Percentiles rank a stretch among this genome's conserved stretches.
These are phyloP conservation scores for Claviceps cyperi DNA, from an alignment of 2,329 filamentous ascomycete genomes.

Conservation along the genomic window DNA sequence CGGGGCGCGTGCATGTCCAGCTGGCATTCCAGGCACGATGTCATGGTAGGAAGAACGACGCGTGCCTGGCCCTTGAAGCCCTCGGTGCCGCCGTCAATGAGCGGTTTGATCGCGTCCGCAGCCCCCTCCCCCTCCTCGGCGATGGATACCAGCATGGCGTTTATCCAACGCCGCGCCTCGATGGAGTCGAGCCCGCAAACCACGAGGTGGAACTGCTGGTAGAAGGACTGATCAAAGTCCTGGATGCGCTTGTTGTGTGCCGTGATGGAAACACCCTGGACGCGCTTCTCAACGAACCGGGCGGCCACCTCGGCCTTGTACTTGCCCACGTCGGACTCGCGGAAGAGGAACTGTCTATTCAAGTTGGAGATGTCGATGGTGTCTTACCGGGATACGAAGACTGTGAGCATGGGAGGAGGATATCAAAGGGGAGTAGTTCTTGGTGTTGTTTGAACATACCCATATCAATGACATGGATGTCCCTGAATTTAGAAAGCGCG, in stretches of 20 bases:
- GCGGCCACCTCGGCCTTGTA: constrained; percentile 90
- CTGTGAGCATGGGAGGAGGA: neutral
- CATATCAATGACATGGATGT: constrained; percentile 99
- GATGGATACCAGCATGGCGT: constrained; percentile 80
- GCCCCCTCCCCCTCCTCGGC: constrained; percentile 62
- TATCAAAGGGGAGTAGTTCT: neutral
- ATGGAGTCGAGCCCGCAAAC: constrained; percentile 94
- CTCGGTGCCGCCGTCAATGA: constrained; percentile 95
- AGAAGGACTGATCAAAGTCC: constrained; percentile 91
- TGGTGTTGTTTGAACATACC: constrained; percentile 33
- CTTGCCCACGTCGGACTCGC: constrained; percentile 79
- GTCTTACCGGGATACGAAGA: constrained; percentile 35
- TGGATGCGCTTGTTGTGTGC: constrained; percentile 91
- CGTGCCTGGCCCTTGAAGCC: constrained; percentile 95
- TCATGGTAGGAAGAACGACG: constrained; percentile 82
- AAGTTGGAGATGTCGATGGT: constrained; percentile 98
- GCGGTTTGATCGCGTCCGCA: constrained; percentile 68
- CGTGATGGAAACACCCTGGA: constrained; percentile 83
- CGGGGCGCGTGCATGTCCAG: constrained; percentile 97
- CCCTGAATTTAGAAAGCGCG: constrained; percentile 85
- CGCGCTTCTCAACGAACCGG: constrained; percentile 75
- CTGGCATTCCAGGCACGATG: constrained; percentile 95
- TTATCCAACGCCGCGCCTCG: constrained; percentile 97
- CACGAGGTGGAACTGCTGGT: constrained; percentile 90
- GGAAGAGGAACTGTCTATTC: constrained; percentile 94